A percentile compares a stretch with the other conserved stretches of the same genome.
Evolutionary conservation across 176 grass and related monocot species (phyloP).

Genomic region (Avena atlantica): DNA sequence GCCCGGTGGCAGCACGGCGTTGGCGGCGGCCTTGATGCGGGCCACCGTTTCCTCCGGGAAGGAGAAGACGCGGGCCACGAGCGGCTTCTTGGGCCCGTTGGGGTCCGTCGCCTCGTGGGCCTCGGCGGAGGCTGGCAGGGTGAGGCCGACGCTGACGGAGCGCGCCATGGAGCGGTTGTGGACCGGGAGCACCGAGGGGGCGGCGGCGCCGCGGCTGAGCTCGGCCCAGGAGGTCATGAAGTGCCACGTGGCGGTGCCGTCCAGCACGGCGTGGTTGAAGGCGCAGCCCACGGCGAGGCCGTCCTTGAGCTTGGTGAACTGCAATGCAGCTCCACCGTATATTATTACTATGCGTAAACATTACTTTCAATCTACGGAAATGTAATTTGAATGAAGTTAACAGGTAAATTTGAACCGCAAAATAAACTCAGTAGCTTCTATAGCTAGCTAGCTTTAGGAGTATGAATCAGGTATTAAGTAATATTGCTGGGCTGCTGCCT

Average conservation of each 20-base stretch:
- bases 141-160: constrained; percentile 61
- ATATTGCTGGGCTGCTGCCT: no score
- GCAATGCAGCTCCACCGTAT: neutral
- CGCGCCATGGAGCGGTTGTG: constrained; percentile 70
- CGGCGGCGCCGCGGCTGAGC: constrained; percentile 53
- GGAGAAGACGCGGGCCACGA: constrained; percentile 82
- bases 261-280: constrained; percentile 97
- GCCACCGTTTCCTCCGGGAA: constrained; percentile 61
- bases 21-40: constrained; percentile 73
- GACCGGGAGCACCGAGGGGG: constrained; percentile 49
- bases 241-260: constrained; percentile 94
- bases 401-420: neutral
- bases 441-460: neutral
- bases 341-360: neutral
- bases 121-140: constrained; percentile 61
- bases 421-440: neutral
- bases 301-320: constrained; percentile 91
- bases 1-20: constrained; percentile 60
- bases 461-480: neutral
- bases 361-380: neutral
- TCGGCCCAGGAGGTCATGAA: constrained; percentile 97
- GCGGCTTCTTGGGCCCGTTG: constrained; percentile 63
- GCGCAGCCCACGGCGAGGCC: constrained; percentile 87
- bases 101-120: constrained; percentile 86
- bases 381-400: neutral